These are phyloP conservation scores for Dothistroma pini DNA, from an alignment of 2,329 filamentous ascomycete genomes.

Conservation along the genomic window DNA sequence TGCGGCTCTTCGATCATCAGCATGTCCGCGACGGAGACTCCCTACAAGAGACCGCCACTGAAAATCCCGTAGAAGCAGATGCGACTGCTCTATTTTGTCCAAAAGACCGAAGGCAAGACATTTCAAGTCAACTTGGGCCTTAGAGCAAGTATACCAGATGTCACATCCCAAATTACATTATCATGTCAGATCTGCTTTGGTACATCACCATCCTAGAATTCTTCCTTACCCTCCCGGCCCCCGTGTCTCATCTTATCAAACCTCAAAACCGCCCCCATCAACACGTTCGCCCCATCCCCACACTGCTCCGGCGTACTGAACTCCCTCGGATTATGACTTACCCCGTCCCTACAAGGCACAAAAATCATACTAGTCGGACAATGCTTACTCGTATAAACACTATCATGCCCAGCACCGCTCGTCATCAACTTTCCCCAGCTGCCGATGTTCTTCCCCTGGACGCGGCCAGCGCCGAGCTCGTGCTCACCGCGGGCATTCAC, in stretches of 20 bases:
- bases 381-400: slow-evolving; percentile 43
- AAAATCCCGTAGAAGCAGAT: no score
- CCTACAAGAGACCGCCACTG: no score
- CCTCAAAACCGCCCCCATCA: slow-evolving; percentile 49
- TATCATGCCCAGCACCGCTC: slow-evolving; percentile 63
- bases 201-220: not conserved
- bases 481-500: slow-evolving; percentile 58
- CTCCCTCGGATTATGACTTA: slow-evolving; percentile 48
- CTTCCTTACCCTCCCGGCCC: slow-evolving; percentile 13
- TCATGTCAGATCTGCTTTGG: not conserved
- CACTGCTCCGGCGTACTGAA: slow-evolving; percentile 46
- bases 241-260: slow-evolving; percentile 46
- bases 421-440: slow-evolving; percentile 50
- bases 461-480: slow-evolving; percentile 51
- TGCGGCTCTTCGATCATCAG: no score
- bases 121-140: no score
- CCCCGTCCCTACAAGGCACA: slow-evolving; percentile 46
- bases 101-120: no score
- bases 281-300: slow-evolving; percentile 46
- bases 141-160: not conserved
- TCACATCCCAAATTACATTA: not conserved
- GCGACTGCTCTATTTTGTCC: no score
- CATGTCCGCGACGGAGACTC: no score
- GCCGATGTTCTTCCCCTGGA: slow-evolving; percentile 34
- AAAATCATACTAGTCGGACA: slow-evolving; percentile 50